These are phyloP conservation scores for Ramalina intermedia DNA, from an alignment of 495 filamentous ascomycete genomes.

Conservation along the genomic window DNA sequence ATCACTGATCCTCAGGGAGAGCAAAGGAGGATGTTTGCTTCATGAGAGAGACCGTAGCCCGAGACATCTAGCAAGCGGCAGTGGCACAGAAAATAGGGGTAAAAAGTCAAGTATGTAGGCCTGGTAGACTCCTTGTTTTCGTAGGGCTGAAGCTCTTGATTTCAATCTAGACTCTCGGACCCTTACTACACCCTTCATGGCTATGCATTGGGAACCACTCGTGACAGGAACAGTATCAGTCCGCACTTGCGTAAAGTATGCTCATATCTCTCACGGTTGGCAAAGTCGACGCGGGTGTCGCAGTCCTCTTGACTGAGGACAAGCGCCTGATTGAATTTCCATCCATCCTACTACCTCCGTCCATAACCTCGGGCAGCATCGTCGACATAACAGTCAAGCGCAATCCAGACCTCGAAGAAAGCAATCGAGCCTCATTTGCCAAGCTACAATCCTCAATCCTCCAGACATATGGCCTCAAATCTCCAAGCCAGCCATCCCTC, in stretches of 20 bases:
- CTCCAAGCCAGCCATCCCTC: constrained; percentile 66
- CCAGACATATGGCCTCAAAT: constrained; percentile 64
- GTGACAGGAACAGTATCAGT: not conserved
- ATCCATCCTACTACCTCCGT: constrained; percentile 86
- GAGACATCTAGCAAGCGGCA: too few relatives aligned
- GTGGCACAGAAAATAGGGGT: too few relatives aligned
- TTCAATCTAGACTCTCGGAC: not conserved
- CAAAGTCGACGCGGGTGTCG: constrained; percentile 97
- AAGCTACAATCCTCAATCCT: constrained; percentile 78
- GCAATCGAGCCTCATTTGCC: constrained; percentile 58
- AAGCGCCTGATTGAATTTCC: constrained; percentile 98
- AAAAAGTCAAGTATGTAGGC: too few relatives aligned
- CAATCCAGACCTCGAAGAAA: constrained; percentile 63
- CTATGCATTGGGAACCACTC: too few relatives aligned
- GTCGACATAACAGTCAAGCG: constrained; percentile 94
- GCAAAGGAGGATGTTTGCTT: too few relatives aligned
- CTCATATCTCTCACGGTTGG: constrained; percentile 95
- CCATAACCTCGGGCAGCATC: constrained; percentile 88
- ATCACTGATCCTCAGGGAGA: too few relatives aligned
- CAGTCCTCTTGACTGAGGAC: constrained; percentile 90
- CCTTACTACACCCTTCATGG: not conserved
- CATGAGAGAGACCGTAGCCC: too few relatives aligned
- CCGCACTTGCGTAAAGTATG: constrained; percentile 35
- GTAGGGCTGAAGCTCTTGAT: too few relatives aligned
- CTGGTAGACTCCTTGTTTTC: too few relatives aligned